A percentile compares a stretch with the other conserved stretches of the same genome.
phyloP scores from a whole-genome alignment of 2,329 filamentous ascomycete species.

The Elsinoe batatas region DNA sequence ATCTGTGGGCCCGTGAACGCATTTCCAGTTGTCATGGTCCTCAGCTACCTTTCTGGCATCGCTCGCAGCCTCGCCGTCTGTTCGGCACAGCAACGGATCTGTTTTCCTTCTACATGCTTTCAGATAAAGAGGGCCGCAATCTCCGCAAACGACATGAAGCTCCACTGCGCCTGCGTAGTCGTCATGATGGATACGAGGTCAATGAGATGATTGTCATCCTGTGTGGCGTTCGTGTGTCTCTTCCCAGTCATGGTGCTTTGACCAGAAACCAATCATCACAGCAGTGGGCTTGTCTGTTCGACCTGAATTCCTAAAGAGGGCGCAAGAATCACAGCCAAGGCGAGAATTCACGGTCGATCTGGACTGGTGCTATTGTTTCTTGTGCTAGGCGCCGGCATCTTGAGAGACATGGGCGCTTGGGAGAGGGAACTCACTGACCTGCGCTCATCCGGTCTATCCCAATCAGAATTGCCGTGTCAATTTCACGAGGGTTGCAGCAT shows the following conservation, averaged over 20 bases:
- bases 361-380: slow-evolving; percentile 5
- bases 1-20: slow-evolving; percentile 4
- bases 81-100: slow-evolving; percentile 6
- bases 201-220: neutral
- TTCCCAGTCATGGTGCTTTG: neutral
- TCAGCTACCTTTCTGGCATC: neutral
- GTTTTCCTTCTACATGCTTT: neutral
- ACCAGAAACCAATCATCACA: slow-evolving; percentile 1
- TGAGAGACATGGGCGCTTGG: slow-evolving; percentile 3
- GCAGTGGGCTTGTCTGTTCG: neutral
- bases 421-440: neutral
- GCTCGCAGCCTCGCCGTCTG: neutral
- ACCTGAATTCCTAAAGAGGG: neutral
- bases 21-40: slow-evolving; percentile 8
- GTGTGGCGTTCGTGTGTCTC: neutral
- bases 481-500: slow-evolving; percentile 6
- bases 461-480: slow-evolving; percentile 4
- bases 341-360: neutral
- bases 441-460: neutral
- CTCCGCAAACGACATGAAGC: neutral
- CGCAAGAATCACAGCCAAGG: neutral
- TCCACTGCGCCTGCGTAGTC: neutral
- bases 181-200: neutral
- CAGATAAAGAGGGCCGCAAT: neutral
- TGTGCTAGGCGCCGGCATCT: slow-evolving; percentile 1